phyloP scores from a whole-genome alignment of 306 rosid species.

The Sphenostylis stenocarpa region DNA sequence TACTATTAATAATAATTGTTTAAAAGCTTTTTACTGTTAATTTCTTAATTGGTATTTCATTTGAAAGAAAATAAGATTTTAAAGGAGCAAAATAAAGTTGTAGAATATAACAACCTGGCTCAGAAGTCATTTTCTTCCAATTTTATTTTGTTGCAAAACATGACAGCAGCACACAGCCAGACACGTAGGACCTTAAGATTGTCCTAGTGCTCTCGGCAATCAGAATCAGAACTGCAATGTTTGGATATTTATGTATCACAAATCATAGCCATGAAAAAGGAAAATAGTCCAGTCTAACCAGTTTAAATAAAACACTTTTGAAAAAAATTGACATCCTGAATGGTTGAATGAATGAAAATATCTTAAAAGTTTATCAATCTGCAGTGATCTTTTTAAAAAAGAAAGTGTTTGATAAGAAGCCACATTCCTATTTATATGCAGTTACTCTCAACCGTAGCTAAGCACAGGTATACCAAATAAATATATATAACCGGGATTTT shows the following conservation, averaged over 20 bases:
- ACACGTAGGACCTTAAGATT: constrained; percentile 27
- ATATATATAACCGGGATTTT: background rate
- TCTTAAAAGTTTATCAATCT: background rate
- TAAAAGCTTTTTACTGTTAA: background rate
- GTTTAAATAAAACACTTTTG: background rate
- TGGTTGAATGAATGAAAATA: background rate
- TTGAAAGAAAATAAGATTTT: no score
- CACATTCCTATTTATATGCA: background rate
- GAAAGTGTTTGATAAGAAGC: background rate
- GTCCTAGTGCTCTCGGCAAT: constrained; percentile 24
- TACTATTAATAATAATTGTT: background rate
- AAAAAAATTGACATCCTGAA: background rate
- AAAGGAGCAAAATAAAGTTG: background rate
- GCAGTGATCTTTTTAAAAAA: background rate
- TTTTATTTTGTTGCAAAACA: constrained; percentile 17
- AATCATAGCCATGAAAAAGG: background rate
- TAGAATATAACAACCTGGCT: constrained; percentile 19
- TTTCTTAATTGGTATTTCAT: background rate
- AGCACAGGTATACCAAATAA: background rate
- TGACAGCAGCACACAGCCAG: constrained; percentile 25
- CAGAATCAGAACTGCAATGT: constrained; percentile 17
- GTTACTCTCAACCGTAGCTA: background rate
- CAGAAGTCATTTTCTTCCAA: constrained; percentile 21
- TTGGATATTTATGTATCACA: constrained; percentile 20
- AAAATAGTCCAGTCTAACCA: background rate